Conservation (phyloP, 2,329 filamentous ascomycete species). For the Ophiosphaerella narmari region DNA sequence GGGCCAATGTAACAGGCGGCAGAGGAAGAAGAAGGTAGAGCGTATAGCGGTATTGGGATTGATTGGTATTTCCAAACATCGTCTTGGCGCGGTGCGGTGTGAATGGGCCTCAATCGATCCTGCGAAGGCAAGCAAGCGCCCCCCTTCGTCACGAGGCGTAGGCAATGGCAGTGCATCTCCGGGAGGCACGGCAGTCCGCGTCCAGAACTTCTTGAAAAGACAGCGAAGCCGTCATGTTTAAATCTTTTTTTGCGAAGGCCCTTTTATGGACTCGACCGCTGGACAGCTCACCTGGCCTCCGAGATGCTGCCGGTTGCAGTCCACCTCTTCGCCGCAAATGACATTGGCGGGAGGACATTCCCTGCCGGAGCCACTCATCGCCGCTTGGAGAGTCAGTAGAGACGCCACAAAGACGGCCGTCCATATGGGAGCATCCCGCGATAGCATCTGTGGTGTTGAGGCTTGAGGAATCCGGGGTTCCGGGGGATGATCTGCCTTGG, state of each 20-base stretch:
- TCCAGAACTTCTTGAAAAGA: background rate
- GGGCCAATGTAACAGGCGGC: background rate
- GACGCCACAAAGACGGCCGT: too few species aligned
- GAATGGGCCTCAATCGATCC: conserved; percentile 8
- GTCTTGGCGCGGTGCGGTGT: conserved; percentile 18
- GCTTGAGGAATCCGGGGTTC: conserved; percentile 3
- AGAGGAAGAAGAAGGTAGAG: conserved; percentile 5
- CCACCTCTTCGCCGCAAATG: conserved; percentile 25
- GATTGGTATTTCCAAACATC: conserved; percentile 12
- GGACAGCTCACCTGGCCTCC: conserved; percentile 22
- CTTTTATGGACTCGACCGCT: conserved; percentile 37
- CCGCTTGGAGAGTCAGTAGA: too few species aligned
- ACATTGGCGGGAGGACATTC: conserved; percentile 19
- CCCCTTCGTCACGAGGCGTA: conserved; percentile 17
- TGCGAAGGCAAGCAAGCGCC: conserved; percentile 7
- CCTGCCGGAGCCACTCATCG: conserved; percentile 2
- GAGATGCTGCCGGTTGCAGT: conserved; percentile 31
- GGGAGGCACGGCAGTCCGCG: background rate
- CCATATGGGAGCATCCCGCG: background rate
- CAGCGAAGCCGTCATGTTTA: conserved; percentile 31
- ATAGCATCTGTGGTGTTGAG: conserved; percentile 13
- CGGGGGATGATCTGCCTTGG: conserved; percentile 4
- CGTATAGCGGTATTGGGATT: conserved; percentile 7
- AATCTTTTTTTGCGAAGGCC: conserved; percentile 39
- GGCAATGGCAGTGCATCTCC: conserved; percentile 7